Evolutionary conservation across 73 alveolate species (phyloP).

Genomic region (Effrenium voratum): DNA sequence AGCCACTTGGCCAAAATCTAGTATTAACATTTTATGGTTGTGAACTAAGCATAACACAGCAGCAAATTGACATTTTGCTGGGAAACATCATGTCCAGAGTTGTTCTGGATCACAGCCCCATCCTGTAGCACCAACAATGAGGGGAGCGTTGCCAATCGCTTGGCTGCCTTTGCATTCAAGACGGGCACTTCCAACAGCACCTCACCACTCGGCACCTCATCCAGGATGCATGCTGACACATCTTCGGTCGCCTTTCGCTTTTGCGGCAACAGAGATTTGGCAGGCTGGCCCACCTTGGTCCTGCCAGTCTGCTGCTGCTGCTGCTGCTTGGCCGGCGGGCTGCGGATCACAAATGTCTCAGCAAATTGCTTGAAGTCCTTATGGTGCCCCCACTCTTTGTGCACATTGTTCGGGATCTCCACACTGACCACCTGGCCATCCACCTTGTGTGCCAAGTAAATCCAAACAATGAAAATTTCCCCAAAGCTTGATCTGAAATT

Average conservation of each 20-base stretch:
- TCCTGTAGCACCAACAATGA: neutral
- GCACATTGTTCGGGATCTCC: neutral
- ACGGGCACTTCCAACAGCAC: neutral
- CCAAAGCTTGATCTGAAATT: too few relatives aligned
- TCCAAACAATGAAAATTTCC: too few relatives aligned
- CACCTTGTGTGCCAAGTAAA: too few relatives aligned
- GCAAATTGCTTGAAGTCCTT: neutral
- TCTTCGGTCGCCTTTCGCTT: neutral
- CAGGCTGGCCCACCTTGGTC: too few relatives aligned
- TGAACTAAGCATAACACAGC: too few relatives aligned
- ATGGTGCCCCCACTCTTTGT: neutral
- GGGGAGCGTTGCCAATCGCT: neutral
- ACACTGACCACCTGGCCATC: neutral
- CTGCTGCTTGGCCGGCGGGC: neutral
- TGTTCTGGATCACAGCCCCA: neutral
- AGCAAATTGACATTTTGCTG: too few relatives aligned
- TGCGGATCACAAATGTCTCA: neutral
- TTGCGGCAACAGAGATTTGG: neutral
- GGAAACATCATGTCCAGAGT: neutral
- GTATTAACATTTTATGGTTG: too few relatives aligned
- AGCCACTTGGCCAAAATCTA: too few relatives aligned
- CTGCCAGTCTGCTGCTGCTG: too few relatives aligned
- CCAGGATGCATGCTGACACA: neutral
- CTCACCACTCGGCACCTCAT: neutral
- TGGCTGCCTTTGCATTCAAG: neutral